Evolutionary conservation across 495 filamentous ascomycete species (phyloP).

Genomic region (Haplographium delicatum): DNA sequence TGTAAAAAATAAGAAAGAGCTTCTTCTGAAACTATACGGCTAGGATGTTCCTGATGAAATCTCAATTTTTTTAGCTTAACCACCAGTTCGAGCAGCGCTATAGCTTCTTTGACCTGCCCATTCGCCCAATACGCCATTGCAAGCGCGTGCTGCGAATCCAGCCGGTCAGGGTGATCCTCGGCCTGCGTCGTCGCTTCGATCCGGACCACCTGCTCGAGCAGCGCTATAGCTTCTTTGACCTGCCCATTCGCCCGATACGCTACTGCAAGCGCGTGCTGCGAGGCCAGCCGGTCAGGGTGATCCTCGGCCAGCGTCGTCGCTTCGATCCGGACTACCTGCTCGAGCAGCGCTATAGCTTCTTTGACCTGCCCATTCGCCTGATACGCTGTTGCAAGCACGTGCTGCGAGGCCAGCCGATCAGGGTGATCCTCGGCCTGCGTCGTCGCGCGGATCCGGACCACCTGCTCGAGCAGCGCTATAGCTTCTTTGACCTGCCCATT

Average conservation of each 20-base stretch:
- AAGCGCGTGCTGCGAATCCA: no score
- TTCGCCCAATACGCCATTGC: no score
- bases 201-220: constrained; percentile 30
- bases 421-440: constrained; percentile 29
- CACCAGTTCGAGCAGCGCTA: constrained; percentile 27
- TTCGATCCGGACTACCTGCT: constrained; percentile 29
- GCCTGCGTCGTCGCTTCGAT: constrained; percentile 21
- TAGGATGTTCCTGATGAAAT: constrained; percentile 27
- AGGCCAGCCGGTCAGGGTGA: constrained; percentile 28
- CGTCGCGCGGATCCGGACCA: constrained; percentile 25
- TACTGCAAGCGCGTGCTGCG: no score
- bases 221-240: constrained; percentile 10
- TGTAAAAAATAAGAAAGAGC: no score
- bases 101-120: constrained; percentile 10
- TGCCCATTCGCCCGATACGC: constrained; percentile 17
- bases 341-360: constrained; percentile 19
- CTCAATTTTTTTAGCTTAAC: constrained; percentile 23
- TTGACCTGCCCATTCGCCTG: constrained; percentile 5
- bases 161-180: constrained; percentile 27
- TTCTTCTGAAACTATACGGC: no score
- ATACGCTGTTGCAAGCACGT: no score
- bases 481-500: constrained; percentile 8
- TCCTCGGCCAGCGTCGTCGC: constrained; percentile 24
- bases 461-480: constrained; percentile 26
- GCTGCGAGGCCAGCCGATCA: no score